Base-by-base conservation (phyloP, 2,329 filamentous ascomycete genomes). In the Fusarium nodosum region DNA sequence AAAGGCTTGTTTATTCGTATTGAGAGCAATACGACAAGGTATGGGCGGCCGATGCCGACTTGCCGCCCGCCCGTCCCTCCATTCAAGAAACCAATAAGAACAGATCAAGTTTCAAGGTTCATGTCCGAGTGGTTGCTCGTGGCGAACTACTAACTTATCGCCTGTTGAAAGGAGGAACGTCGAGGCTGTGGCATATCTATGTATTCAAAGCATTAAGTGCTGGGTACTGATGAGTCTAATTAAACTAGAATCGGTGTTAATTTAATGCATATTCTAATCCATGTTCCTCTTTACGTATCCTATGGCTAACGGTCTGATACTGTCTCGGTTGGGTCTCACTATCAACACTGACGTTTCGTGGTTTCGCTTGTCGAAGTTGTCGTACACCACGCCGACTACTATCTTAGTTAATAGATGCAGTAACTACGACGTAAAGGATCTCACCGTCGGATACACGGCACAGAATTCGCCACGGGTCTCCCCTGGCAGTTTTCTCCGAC, bases 31-130 rank as follows among this genome's bases (percentile, higher is more conserved):
- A 28, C 33, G 48, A 39, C 34, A 38, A 36, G 47, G 47, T 34
- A 39, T 38, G 24, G 9, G 47, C 47, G 47, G 47, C 33, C 47
- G 22, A 28, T 28, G 47, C 47, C 47, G 33, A 38, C 47, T 51
- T 36, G 10, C 30, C 30, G 45, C 47, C 47, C 31, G 22, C 33
- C 33, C 31, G 31, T n/a, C 31, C 31, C 22, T 36, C 22, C 47
- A 36, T 15, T 15, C 28, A 5, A 16, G 4, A 26, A 12, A 6
- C 33, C 22, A 36, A 16, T 38, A 11, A 38, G 22, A 45, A 2
- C 28, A 30, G 28, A 30, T 1, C 11, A 10, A 3, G 15, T 5
- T 22, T 24, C 20, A 24, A 15, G 38, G 20, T 41, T 24, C 20
- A 12, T 50, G 2, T 18, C 3, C 3, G 2, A 3, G 16, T n/a